Percentiles rank a stretch among this genome's conserved stretches.
Evolutionary conservation across 192 early-diverging fungal species (phyloP).

Genomic region (Coemansia reversa): DNA sequence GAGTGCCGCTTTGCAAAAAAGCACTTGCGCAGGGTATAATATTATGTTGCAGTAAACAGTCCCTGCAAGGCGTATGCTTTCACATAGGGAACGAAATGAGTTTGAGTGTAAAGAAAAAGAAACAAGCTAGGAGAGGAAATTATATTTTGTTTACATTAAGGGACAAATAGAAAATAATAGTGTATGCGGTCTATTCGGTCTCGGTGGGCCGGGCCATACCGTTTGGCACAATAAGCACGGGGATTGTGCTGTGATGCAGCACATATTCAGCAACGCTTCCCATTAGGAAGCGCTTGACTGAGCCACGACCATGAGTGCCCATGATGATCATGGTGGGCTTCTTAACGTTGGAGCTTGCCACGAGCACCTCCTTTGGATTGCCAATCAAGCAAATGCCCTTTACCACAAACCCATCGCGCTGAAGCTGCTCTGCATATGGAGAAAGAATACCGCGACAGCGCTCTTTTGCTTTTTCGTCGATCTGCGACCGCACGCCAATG

Average conservation of each 20-base stretch:
- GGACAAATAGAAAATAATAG: background rate
- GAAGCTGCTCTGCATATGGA: slow-evolving; percentile 45
- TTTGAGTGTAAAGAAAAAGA: background rate
- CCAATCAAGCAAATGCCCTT: slow-evolving; percentile 53
- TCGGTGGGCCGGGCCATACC: slow-evolving; percentile 26
- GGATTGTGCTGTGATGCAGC: slow-evolving; percentile 64
- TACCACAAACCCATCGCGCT: slow-evolving; percentile 52
- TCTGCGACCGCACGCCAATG: slow-evolving; percentile 12
- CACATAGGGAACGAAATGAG: background rate
- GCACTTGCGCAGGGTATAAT: background rate
- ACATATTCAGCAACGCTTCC: slow-evolving; percentile 69
- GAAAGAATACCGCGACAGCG: slow-evolving; percentile 41
- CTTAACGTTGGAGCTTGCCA: slow-evolving; percentile 48
- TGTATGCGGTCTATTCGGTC: slow-evolving; percentile 9
- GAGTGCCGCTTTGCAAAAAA: background rate
- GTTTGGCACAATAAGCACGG: slow-evolving; percentile 66
- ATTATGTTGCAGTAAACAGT: background rate
- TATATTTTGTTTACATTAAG: background rate
- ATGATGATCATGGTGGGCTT: slow-evolving; percentile 69
- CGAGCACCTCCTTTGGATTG: slow-evolving; percentile 52
- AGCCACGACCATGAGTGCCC: slow-evolving; percentile 67
- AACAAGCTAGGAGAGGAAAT: background rate
- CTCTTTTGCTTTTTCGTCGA: slow-evolving; percentile 51
- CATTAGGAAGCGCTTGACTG: slow-evolving; percentile 65
- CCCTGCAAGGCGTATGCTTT: background rate